phyloP scores from a whole-genome alignment of 225 moss, liverwort and hornwort species.

The Neckera pumila region DNA sequence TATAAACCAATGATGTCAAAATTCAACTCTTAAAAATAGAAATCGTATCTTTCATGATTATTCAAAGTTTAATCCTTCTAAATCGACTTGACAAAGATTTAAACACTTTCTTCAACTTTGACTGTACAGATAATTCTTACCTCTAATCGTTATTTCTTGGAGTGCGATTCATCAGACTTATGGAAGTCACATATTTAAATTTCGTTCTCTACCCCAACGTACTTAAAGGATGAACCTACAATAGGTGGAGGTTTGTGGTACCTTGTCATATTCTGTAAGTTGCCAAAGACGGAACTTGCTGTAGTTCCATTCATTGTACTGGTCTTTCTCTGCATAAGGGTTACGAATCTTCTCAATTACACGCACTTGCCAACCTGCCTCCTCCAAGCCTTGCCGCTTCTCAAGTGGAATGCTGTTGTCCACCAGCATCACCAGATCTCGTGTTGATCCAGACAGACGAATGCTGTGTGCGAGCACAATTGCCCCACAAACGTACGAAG shows the following conservation, averaged over 20 bases:
- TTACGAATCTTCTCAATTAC: constrained; percentile 68
- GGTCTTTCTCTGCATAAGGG: constrained; percentile 40
- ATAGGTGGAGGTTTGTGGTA: not conserved
- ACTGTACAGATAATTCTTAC: not conserved
- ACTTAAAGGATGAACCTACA: not conserved
- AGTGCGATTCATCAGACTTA: not conserved
- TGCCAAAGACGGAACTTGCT: constrained; percentile 91
- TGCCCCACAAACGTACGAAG: constrained; percentile 63
- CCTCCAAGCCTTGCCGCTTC: constrained; percentile 24
- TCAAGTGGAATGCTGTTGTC: constrained; percentile 38
- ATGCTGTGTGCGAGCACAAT: constrained; percentile 70
- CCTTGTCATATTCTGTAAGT: constrained; percentile 66
- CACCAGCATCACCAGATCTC: constrained; percentile 63
- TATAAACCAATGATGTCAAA: not conserved
- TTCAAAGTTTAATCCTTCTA: not conserved
- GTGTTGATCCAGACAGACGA: constrained; percentile 40
- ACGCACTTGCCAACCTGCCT: constrained; percentile 61
- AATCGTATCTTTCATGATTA: not conserved
- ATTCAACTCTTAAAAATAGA: not conserved
- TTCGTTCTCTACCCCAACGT: not conserved
- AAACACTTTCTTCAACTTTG: not conserved
- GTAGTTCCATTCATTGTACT: constrained; percentile 77
- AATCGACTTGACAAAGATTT: not conserved
- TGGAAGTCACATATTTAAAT: not conserved
- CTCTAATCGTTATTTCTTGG: not conserved